Evolutionary conservation across 2,329 filamentous ascomycete species (phyloP).

Genomic region (Elsinoe australis): DNA sequence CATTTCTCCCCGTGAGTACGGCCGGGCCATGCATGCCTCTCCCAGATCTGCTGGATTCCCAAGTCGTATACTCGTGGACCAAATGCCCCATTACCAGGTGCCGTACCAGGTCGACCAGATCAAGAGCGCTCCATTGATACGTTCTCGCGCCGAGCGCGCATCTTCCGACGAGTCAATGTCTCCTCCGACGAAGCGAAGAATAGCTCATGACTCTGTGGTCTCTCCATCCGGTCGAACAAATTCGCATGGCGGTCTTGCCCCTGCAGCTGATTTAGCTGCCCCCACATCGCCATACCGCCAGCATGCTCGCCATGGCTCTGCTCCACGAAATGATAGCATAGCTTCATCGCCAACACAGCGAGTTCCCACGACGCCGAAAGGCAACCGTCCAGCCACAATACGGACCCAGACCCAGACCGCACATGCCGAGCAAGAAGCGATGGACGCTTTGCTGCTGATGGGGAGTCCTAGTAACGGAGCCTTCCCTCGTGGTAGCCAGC

Average conservation of each 20-base stretch:
- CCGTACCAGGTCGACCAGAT: slow-evolving; percentile 16
- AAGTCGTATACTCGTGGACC: slow-evolving; percentile 25
- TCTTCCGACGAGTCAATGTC: slow-evolving; percentile 20
- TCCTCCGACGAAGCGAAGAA: slow-evolving; percentile 29
- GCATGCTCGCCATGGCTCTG: slow-evolving; percentile 14
- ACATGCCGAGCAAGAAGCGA: slow-evolving; percentile 67
- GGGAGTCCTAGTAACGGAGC: slow-evolving; percentile 36
- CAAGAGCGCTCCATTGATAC: slow-evolving; percentile 9
- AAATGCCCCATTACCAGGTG: slow-evolving; percentile 26
- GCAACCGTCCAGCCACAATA: slow-evolving; percentile 42
- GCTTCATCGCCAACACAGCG: slow-evolving; percentile 16
- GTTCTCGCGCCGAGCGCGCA: neutral
- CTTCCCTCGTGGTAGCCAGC: slow-evolving; percentile 12
- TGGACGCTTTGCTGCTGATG: slow-evolving; percentile 74
- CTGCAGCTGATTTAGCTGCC: slow-evolving; percentile 24
- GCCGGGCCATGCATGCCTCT: slow-evolving; percentile 7
- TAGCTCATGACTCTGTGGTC: slow-evolving; percentile 24
- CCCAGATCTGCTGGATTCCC: slow-evolving; percentile 16
- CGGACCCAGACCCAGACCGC: slow-evolving; percentile 62
- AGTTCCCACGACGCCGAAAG: slow-evolving; percentile 21
- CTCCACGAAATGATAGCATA: slow-evolving; percentile 2
- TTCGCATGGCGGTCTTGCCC: slow-evolving; percentile 19
- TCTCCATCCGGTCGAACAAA: neutral
- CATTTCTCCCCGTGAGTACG: slow-evolving; percentile 17
- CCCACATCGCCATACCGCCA: slow-evolving; percentile 17